Evolutionary conservation across 139 green algal genomes (phyloP).

Genomic region (Nannochloris sp.): DNA sequence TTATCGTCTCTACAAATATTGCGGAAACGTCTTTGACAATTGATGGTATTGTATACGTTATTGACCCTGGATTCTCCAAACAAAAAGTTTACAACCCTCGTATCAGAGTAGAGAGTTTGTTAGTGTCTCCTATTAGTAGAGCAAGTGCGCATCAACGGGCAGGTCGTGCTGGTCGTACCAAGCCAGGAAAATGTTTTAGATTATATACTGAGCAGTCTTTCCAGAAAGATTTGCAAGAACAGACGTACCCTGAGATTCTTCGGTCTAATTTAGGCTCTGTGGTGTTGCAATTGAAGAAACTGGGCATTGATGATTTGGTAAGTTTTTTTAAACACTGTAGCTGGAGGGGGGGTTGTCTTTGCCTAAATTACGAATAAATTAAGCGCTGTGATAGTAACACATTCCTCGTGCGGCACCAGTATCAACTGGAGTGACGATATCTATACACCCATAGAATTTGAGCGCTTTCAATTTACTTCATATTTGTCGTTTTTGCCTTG

Average conservation of each 20-base stretch:
- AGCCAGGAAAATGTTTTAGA: constrained; percentile 97
- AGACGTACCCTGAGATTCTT: constrained; percentile 99
- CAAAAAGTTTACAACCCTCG: constrained; percentile 99
- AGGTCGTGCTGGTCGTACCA: constrained; percentile 90
- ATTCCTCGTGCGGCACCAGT: constrained; percentile 66
- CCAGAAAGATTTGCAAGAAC: constrained; percentile 96
- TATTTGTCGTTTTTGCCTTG: not conserved
- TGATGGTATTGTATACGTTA: constrained; percentile 98
- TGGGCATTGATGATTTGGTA: constrained; percentile 98
- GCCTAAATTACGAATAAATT: not conserved
- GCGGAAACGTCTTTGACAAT: constrained; percentile 99
- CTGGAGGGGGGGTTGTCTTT: not conserved
- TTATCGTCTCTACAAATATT: constrained; percentile 99
- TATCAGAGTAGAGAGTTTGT: constrained; percentile 91
- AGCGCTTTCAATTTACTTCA: constrained; percentile 11
- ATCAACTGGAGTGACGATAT: constrained; percentile 16
- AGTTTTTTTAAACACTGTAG: not conserved
- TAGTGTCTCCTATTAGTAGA: constrained; percentile 95
- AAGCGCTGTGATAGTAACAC: constrained; percentile 39
- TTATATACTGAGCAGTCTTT: constrained; percentile 95
- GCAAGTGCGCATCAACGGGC: constrained; percentile 92
- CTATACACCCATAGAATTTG: constrained; percentile 68
- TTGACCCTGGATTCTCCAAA: constrained; percentile 94
- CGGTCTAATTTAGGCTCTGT: constrained; percentile 94
- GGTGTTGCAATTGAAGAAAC: constrained; percentile 98